Base-by-base conservation (phyloP, 2,329 filamentous ascomycete species). In the Cladophialophora immunda region DNA sequence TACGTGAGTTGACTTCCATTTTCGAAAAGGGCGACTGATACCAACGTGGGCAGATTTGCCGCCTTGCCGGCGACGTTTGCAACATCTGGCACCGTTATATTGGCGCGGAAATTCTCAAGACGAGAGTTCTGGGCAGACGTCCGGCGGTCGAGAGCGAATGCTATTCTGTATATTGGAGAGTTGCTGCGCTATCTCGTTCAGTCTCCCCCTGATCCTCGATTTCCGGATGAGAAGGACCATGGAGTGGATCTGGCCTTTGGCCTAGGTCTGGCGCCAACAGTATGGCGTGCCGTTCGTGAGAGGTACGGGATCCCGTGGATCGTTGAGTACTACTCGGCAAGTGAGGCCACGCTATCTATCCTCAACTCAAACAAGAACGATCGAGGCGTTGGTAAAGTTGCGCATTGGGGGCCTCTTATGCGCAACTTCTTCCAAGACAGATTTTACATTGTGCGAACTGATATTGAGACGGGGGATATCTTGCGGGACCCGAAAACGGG, bases 401-500 rank as follows among this genome's bases (percentile, higher is more conserved):
- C 81, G 0, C 82, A 81, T 65, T 75, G 76, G 0, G 81, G 82
- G 0, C 78, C 78, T 1, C 71, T 83, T 17, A 74, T 78, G 13
- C 75, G 79, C 30, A 62, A 30, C 11, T 73, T 74, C 13, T 66
- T 82, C 30, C 81, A 83, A 53, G 75, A 79, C 45, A 78, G 81
- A 60, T 81, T 77, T 0, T 77, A 80, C 30, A 77, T 84, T 27
- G 76, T 84, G 19, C 77, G 74, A 61, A 79, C 79, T 41, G 81
- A 84, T 69, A 70, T 76, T 0, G 76, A 79, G n/a, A 77, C 76
- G 0, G 80, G 80, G 55, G 75, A 77, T 69, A 77, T 80, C 0
- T 80, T 78, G 53, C 84, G 90, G 11, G 86, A 93, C 74, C 82
- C 86, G 0, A 83, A 84, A 70, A 92, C 90, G 0, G 90, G 90